Base-by-base conservation (phyloP, 257 asterid genomes). In the Salvia hispanica region DNA sequence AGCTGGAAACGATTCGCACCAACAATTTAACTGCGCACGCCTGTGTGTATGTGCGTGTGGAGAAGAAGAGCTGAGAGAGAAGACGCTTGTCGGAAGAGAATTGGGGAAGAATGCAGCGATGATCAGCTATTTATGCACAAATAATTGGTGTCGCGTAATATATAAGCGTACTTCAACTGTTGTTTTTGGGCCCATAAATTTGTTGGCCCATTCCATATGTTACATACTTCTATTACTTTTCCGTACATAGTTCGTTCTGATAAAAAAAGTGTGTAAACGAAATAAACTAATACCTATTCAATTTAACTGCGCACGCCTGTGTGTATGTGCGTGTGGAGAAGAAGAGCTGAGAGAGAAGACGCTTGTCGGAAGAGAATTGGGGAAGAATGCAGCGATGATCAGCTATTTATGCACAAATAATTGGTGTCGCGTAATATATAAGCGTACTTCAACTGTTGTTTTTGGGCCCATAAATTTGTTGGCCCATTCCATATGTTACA, bases 281-380 rank as follows among this genome's bases (percentile, higher is more conserved):
- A n/a, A n/a, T n/a, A n/a, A n/a, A n/a, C n/a, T n/a, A n/a, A n/a
- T n/a, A n/a, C n/a, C n/a, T n/a, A n/a, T 21, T 0, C 31, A 25
- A 25, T 25, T 25, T 25, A 25, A 25, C 31, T 25, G 31, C 31
- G 31, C 31, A 25, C 31, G 31, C 31, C 31, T 2, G 31, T 25
- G 31, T 25, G 31, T 25, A 25, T 12, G n/a, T 18, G 54, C 5
- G 33, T 33, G 33, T 7, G 15, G 31, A 25, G 31, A 25, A 25
- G 31, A 25, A 25, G 31, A 25, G 31, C 31, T 25, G 31, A 28
- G 72, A 33, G 58, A 64, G 61, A 55, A 57, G 33, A 47, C 0
- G 67, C 21, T 33, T 70, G 73, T 72, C 57, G 40, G 52, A 25
- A 25, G 25, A 21, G 72, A 67, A 58, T 25, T 25, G 69, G 34